These are phyloP conservation scores for Logfia minima DNA, from an alignment of 129 eudicot genomes.

Conservation along the genomic window DNA sequence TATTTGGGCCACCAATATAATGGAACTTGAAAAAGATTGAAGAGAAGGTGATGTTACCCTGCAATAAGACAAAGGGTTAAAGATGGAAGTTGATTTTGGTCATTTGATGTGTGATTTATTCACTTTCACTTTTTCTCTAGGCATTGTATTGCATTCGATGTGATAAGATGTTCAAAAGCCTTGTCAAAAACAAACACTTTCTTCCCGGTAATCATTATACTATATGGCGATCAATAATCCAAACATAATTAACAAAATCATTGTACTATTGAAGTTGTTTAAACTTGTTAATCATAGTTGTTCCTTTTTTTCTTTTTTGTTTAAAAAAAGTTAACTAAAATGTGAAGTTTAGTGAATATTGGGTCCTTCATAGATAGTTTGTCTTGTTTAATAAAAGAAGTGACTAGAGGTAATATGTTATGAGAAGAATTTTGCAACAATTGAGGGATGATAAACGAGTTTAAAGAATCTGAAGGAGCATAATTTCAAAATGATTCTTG, in stretches of 20 bases:
- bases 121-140: slow-evolving; percentile 37
- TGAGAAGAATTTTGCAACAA: too few species aligned
- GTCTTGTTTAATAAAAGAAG: too few species aligned
- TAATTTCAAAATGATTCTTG: not conserved
- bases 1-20: slow-evolving; percentile 20
- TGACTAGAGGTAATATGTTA: too few species aligned
- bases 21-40: slow-evolving; percentile 24
- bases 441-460: too few species aligned
- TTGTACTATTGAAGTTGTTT: not conserved
- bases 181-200: slow-evolving; percentile 17
- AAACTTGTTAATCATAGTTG: too few species aligned
- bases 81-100: not conserved
- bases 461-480: too few species aligned
- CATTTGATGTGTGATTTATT: slow-evolving; percentile 14
- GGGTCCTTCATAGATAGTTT: too few species aligned
- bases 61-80: slow-evolving; percentile 14
- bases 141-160: slow-evolving; percentile 23
- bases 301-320: too few species aligned
- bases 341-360: too few species aligned
- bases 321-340: too few species aligned
- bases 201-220: slow-evolving; percentile 17
- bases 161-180: slow-evolving; percentile 33
- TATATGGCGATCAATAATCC: not conserved
- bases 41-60: slow-evolving; percentile 26
- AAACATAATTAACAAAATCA: slow-evolving; percentile 20